Evolutionary conservation across 192 early-diverging fungal species (phyloP), one percentile per base, ranked within the genome.

Genomic region (Diversispora eburnea): DNA sequence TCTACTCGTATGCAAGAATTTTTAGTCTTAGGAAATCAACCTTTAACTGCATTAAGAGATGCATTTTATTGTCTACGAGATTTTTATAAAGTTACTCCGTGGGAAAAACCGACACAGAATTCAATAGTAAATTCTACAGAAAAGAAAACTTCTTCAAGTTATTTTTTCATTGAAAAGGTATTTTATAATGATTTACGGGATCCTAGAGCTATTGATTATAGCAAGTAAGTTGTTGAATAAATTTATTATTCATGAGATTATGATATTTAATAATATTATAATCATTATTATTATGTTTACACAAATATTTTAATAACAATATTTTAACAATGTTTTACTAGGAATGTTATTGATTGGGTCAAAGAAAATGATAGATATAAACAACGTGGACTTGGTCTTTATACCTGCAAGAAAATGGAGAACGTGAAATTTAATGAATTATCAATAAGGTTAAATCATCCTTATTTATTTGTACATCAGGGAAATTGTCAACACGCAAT

Each of bases 401-500:
- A 89, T 20, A 71, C 82, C 72, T 83, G 76, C 10, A 78, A 81
- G 42, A 73, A 82, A 43, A 89, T 92, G 91, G 81, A 85, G 47
- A 84, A 87, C 17, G 80, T 82, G 3, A 77, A 73, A 64, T 89
- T 94, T 59, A 73, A 79, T 43, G 89, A 91, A 52, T 76, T 94
- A 19, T 81, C 85, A 5, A 80, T 94, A 59, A 82, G 84, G 7
- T 72, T 90, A 54, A 84, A 88, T 58, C 77, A 84, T 56, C 88
- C 89, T 4, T 94, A 94, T 77, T 74, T 86, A 39, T 89, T 91
- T 63, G 83, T 88, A 9, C 93, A 94, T 72, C 91, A 93, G 80
- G 93, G 88, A 45, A 82, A 87, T 64, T 94, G 93, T 75, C 87
- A 93, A 74, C 93, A 94, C 65, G 80, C 90, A 33, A 48, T 94